Evolutionary conservation across 768 basidiomycete genomes (phyloP), one percentile per base, ranked within the genome.

Genomic region (Suillus subalutaceus): DNA sequence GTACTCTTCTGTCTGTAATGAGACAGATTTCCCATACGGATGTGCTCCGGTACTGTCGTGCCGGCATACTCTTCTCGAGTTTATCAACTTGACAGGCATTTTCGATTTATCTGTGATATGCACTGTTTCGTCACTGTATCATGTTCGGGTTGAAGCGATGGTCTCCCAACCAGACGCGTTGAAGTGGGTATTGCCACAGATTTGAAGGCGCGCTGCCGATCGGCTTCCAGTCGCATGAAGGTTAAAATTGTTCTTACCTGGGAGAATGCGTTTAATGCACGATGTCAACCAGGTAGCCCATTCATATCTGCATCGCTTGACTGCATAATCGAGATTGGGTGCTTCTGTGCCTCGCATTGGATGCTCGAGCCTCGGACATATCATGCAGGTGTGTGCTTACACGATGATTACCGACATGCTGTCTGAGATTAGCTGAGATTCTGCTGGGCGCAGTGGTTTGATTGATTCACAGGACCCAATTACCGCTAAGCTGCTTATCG

Each of bases 361-460:
- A 20, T 35, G 20, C 52, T 53, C 16, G 52, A 30, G 26, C 32
- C 55, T 56, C 55, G 20, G 55, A n/a, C 20, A 56, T 56, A 56
- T 37, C 55, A 18, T 56, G 35, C 35, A 56, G 55, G 20, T 35
- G 26, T 52, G 52, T 15, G 48, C 55, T 56, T 35, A 35, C 32
- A 56, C 12, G 10, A 56, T 56, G 55, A 56, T 56, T 37, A 56
- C 20, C 10, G 20, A 35, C 32, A 56, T 56, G 18, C 20, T 20
- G 55, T n/a, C 55, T 56, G 55, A 56, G 35, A 56, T 20, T 56
- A 30, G 32, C 55, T 56, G 55, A n/a, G 55, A 56, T 12, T 37
- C 55, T 12, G 32, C 55, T 37, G 35, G 35, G 35, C 55, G 35
- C 55, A 35, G 55, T n/a, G 12, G 20, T 56, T 37, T 35, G 20